Base-by-base conservation (phyloP, 2,329 filamentous ascomycete species). In the Cylindrodendrum hubeiense region DNA sequence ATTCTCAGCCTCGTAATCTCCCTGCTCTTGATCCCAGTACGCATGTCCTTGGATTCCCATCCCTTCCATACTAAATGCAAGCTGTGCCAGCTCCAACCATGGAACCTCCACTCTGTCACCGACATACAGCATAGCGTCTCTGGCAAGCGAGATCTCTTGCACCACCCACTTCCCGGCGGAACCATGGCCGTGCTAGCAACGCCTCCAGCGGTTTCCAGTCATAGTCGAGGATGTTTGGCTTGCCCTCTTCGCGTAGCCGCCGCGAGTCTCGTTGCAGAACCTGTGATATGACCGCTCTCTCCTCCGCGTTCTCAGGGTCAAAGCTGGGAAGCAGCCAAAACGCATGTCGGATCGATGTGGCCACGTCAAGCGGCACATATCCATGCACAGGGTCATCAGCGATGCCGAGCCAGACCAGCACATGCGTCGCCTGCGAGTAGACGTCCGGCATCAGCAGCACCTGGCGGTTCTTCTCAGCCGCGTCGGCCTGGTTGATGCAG, bases 401-500 rank as follows among this genome's bases (percentile, higher is more conserved):
- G 3, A n/a, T n/a, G 1, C 59, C 59, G 5, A 62, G 43, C 59
- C 59, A 62, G 17, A 55, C 30, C 5, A 62, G 8, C 5, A 62
- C 41, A 9, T 5, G 12, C 13, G 26, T 22, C 5, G 59, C 34
- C 5, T 24, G 12, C 2, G 41, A 12, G 21, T 62, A 56, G 10
- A 62, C 43, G 19, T 43, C 21, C 13, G 30, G 26, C 59, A 62
- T 62, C 21, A 47, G 34, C 21, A 37, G 39, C 8, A 62, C 59
- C 21, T 62, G 59, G 10, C 17, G 17, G n/a, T 39, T 62, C 30
- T 43, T 44, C 34, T 62, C 59, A 9, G 5, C 43, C 17, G 15
- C 10, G 19, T 61, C 58, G 17, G n/a, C 26, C 22, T 60, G 47
- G 39, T 60, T 60, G 46, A 60, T 60, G 34, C 56, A 60, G 10